phyloP scores from a whole-genome alignment of 78 protist species.

The slime mould (Dictyostelium discoideum) region dicty_2.7 NC_007089.4:5288501-5289000 shows the following conservation, averaged over 20 bases:
- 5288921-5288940: not conserved
- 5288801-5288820: not conserved
- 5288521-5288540: constrained; percentile 42
- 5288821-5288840: not conserved
- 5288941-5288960: not conserved
- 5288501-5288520: constrained; percentile 86
- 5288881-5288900: constrained; percentile 45
- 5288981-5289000: not conserved
- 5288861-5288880: constrained; percentile 31
- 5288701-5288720: not conserved
- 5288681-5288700: not conserved
- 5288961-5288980: not conserved
- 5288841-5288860: constrained; percentile 18
- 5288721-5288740: not conserved
- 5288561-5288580: not conserved
- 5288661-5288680: not conserved
- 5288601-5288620: not conserved
- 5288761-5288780: not conserved
- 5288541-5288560: constrained; percentile 11
- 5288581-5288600: constrained; percentile 32
- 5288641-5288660: not conserved
- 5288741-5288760: constrained; percentile 21
- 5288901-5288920: constrained; percentile 49
- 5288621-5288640: not conserved
- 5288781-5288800: constrained; percentile 16